Base-by-base conservation (phyloP, 1,139 yeast species). In the Candida buenavistaensis region DNA sequence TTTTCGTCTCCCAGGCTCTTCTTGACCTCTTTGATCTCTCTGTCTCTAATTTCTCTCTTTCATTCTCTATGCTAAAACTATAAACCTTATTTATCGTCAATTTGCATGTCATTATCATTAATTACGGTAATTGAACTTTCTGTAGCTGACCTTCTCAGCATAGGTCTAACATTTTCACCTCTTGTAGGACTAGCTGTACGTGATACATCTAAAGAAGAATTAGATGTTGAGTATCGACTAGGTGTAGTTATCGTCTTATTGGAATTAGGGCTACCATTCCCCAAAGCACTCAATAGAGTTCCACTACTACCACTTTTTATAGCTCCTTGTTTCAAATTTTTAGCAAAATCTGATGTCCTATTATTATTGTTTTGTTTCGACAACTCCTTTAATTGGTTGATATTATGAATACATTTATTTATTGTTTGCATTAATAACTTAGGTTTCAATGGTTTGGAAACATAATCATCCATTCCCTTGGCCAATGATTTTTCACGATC, bases 401-500 rank as follows among this genome's bases (percentile, higher is more conserved):
- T 75, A 47, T 78, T 78, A 57, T 82, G 92, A 29, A 85, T 85
- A 51, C 94, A 84, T 56, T 86, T 86, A 48, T 82, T 80, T 42
- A 86, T 86, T 3, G 95, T 86, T 60, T 86, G 95, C 57, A 86
- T 80, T 51, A 86, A 67, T 43, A 86, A 64, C 44, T 84, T 82
- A 2, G 95, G 95, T 55, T 86, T 87, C 56, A 87, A 69, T 1
- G 96, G 96, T 55, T 87, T 87, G 12, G 92, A 82, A 31, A 87
- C 78, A 55, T 87, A 87, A 54, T 86, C 95, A 57, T 87, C 96
- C 95, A 87, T 87, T 39, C 89, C 95, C 30, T 89, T 88, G 39
- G 85, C 85, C 59, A 86, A 69, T 38, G 95, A 86, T 48, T 85
- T 75, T 56, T 86, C 95, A 39, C 95, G 68, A 57, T 87, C 96